Evolutionary conservation across 2,329 filamentous ascomycete genomes (phyloP).

Genomic region (Leptosphaerulina australis): DNA sequence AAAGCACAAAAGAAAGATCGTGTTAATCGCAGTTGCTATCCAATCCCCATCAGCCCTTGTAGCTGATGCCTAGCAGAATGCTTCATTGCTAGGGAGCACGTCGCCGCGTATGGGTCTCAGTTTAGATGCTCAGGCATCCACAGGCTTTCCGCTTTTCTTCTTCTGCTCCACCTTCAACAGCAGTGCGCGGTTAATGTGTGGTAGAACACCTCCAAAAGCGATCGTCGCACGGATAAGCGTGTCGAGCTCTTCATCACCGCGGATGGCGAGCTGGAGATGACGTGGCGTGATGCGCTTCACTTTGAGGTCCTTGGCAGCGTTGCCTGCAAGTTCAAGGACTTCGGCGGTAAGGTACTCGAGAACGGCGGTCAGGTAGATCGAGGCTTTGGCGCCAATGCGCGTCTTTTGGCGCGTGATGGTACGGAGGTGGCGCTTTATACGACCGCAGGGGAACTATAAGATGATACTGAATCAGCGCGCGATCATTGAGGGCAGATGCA

Average conservation of each 20-base stretch:
- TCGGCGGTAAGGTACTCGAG: constrained; percentile 98
- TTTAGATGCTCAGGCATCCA: constrained; percentile 30
- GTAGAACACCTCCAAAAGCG: constrained; percentile 95
- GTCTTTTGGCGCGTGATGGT: constrained; percentile 99
- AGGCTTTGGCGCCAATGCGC: constrained; percentile 97
- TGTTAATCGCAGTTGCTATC: constrained; percentile 14
- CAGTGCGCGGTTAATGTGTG: constrained; percentile 97
- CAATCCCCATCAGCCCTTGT: neutral
- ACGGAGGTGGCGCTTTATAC: constrained; percentile 99
- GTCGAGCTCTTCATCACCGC: constrained; percentile 97
- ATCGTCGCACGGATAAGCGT: constrained; percentile 97
- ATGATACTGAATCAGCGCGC: constrained; percentile 35
- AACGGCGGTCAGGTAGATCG: constrained; percentile 96
- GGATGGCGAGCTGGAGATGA: constrained; percentile 96
- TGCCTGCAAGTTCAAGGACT: constrained; percentile 96
- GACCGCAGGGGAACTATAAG: constrained; percentile 91
- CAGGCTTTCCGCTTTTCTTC: constrained; percentile 82
- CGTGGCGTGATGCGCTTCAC: constrained; percentile 99
- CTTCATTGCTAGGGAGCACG: constrained; percentile 5
- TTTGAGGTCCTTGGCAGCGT: constrained; percentile 98
- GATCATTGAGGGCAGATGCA: constrained; percentile 18
- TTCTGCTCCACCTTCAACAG: constrained; percentile 96
- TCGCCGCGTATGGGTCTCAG: constrained; percentile 7
- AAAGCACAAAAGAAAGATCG: constrained; percentile 28
- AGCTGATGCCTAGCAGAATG: constrained; percentile 5